Percentiles rank a stretch among this genome's conserved stretches.
These are phyloP conservation scores for Conoideocrella luteorostrata DNA, from an alignment of 2,329 filamentous ascomycete species.

Conservation along the genomic window DNA sequence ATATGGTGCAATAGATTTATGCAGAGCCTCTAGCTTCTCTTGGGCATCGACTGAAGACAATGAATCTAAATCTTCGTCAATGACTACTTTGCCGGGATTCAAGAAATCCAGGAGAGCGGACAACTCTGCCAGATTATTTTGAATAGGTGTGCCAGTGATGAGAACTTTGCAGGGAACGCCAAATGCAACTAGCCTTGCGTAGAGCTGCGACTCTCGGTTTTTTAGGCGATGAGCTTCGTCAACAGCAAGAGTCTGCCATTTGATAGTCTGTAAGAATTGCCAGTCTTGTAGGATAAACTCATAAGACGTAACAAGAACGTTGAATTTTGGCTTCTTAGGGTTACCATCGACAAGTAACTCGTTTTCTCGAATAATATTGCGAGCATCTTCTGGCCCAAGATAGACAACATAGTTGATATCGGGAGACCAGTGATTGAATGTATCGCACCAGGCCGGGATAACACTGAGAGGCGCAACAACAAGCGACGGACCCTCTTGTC, in stretches of 20 bases:
- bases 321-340: slow-evolving; percentile 85
- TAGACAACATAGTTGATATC: slow-evolving; percentile 97
- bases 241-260: slow-evolving; percentile 95
- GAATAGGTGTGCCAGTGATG: slow-evolving; percentile 95
- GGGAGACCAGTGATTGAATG: slow-evolving; percentile 92
- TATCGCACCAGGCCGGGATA: slow-evolving; percentile 97
- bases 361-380: slow-evolving; percentile 81
- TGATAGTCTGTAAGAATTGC: slow-evolving; percentile 78
- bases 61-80: slow-evolving; percentile 84
- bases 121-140: slow-evolving; percentile 91
- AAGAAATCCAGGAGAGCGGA: slow-evolving; percentile 92
- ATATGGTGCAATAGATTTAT: slow-evolving; percentile 81
- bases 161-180: slow-evolving; percentile 81
- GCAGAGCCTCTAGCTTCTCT: slow-evolving; percentile 79
- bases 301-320: slow-evolving; percentile 95
- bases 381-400: slow-evolving; percentile 79
- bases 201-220: slow-evolving; percentile 91
- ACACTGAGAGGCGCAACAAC: slow-evolving; percentile 97
- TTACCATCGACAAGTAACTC: slow-evolving; percentile 85
- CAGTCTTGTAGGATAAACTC: slow-evolving; percentile 90
- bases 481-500: slow-evolving; percentile 89
- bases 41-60: slow-evolving; percentile 75
- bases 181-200: slow-evolving; percentile 77
- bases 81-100: slow-evolving; percentile 86
- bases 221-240: slow-evolving; percentile 97